Base-by-base conservation (phyloP, 2,329 filamentous ascomycete species). In the Phialocephala sp. region DNA sequence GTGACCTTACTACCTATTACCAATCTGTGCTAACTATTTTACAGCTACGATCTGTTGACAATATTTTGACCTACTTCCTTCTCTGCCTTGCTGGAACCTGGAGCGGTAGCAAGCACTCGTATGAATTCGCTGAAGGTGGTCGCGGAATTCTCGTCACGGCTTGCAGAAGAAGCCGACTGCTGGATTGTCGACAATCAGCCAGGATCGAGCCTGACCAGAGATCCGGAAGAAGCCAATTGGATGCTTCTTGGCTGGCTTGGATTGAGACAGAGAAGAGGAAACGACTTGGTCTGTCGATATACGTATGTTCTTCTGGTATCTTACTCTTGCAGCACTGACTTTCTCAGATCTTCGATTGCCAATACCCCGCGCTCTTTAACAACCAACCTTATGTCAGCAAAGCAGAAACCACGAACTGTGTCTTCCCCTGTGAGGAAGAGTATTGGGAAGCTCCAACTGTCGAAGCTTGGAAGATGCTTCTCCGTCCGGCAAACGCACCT, bases 211-310 rank as follows among this genome's bases (percentile, higher is more conserved):
- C 57, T 2, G 69, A 66, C 54, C 64, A 69, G 35, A 56, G 65
- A 24, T 68, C 68, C 4, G 66, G 64, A 18, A 62, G 66, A 35
- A 67, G 27, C 55, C 69, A 64, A 24, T 47, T 68, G 18, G 67
- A 74, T 57, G 66, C 72, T 3, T 59, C 65, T 9, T 75, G 73
- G 73, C 35, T 73, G 24, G 68, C 72, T 11, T 75, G 73, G 73
- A 64, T 71, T n/a, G 73, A 75, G 54, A 73, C 68, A 1, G 73
- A 75, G 63, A 75, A 72, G 59, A 60, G 71, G 24, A 75, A 74
- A 41, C 59, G 73, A 27, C 65, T 75, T 18, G 73, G 73, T 4
- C 39, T 74, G 1, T 72, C 70, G 12, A 73, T 75, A 22, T 75
- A 75, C 55, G 73, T 75, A 57, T 63, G 72, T 68, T 27, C 39